Base-by-base conservation (phyloP, 768 basidiomycete genomes). In the Mycena leptocephala region DNA sequence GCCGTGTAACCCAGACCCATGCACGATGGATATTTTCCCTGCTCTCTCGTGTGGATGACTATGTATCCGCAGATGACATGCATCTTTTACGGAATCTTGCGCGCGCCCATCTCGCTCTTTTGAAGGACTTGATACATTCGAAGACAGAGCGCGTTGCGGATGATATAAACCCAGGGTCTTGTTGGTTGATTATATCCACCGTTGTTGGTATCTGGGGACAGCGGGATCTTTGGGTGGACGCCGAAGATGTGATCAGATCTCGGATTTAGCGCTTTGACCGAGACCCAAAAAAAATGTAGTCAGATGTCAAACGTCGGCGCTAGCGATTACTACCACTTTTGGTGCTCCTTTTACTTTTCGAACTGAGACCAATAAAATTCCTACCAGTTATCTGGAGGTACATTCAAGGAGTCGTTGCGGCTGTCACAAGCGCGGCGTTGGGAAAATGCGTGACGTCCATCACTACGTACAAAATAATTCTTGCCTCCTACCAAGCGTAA, bases 11-110 rank as follows among this genome's bases (percentile, higher is more conserved):
- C 16, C 89, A 90, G 78, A 84, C 87, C 41, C 94, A 96, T 80
- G 91, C 92, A 22, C 90, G 90, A 37, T 97, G 96, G 96, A 92
- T 97, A 53, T 95, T 96, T 82, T 88, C 89, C 22, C 88, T 96
- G 53, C 88, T 97, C 28, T 87, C 92, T 33, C 91, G 92, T 55
- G 85, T 96, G 18, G 95, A 96, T 64, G 92, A 93, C 46, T 86
- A 90, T 51, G 84, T 96, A 41, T 91, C 93, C 58, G 92, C 93
- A 26, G 94, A 96, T 74, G 95, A 96, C 77, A 94, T 93, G 86
- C 92, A 89, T 80, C 86, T 92, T n/a, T 83, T 97, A 70, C 94
- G 96, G 16, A 93, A 89, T 75, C 90, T 97, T 46, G 94, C 92
- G 4, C 92, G 95, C 30, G 92, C 92, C n/a, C 93, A 93, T 79